Percentiles rank a stretch among this genome's conserved stretches.
These are phyloP conservation scores for Harringtonia lauricola DNA, from an alignment of 2,329 filamentous ascomycete species.

Conservation along the genomic window DNA sequence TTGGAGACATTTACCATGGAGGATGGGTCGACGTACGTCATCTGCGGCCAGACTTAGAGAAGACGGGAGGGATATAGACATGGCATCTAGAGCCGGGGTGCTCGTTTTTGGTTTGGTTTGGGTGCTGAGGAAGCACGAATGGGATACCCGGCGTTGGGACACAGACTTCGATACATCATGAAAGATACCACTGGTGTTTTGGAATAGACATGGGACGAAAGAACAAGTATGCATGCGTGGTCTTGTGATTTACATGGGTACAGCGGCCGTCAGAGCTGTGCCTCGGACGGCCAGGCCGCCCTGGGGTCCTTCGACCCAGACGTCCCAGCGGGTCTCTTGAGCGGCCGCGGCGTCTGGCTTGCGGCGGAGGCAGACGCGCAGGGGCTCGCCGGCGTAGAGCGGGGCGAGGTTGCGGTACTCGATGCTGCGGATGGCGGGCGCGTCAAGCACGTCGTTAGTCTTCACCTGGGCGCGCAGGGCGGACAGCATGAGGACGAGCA, in stretches of 20 bases:
- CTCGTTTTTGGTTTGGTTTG: not conserved
- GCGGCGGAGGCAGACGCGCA: slow-evolving; percentile 57
- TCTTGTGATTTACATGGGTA: not conserved
- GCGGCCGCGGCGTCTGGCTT: slow-evolving; percentile 28
- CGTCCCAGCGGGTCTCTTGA: slow-evolving; percentile 33
- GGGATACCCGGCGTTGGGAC: too few species aligned
- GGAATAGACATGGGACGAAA: not conserved
- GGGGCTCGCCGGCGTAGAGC: slow-evolving; percentile 60
- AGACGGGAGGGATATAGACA: not conserved
- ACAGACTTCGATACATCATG: too few species aligned
- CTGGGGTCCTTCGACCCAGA: slow-evolving; percentile 53
- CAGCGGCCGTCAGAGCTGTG: slow-evolving; percentile 10
- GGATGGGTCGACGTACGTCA: slow-evolving; percentile 6
- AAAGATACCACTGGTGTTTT: not conserved
- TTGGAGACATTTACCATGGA: slow-evolving; percentile 10
- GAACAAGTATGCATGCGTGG: too few species aligned
- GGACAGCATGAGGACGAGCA: slow-evolving; percentile 64
- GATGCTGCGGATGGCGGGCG: slow-evolving; percentile 39
- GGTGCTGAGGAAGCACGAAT: not conserved
- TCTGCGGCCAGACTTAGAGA: slow-evolving; percentile 6
- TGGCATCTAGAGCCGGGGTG: not conserved
- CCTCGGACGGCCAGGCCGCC: slow-evolving; percentile 56
- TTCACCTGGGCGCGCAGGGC: slow-evolving; percentile 37
- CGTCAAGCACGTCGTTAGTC: too few species aligned
- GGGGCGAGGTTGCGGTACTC: slow-evolving; percentile 76